Percentiles rank a stretch among this genome's conserved stretches.
phyloP scores from a whole-genome alignment of 768 basidiomycete genomes.

The Floccularia luteovirens region DNA sequence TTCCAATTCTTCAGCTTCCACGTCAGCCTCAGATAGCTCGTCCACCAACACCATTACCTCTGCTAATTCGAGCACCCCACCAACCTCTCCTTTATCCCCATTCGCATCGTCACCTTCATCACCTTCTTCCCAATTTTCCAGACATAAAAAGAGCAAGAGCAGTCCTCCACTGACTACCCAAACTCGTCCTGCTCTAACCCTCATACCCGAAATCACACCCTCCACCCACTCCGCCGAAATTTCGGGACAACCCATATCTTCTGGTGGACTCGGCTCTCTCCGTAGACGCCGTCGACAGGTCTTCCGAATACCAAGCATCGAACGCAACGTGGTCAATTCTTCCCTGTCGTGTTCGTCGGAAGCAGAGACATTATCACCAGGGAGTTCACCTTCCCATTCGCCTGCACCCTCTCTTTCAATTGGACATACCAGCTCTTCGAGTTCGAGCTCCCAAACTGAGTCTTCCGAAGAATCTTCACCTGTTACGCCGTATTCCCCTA shows the following conservation, averaged over 20 bases:
- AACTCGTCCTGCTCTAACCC: too few relatives aligned
- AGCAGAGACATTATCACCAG: slow-evolving; percentile 5
- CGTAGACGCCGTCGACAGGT: slow-evolving; percentile 20
- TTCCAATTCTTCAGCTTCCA: too few relatives aligned
- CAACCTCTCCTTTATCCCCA: not conserved
- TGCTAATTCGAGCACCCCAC: too few relatives aligned
- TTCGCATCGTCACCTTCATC: slow-evolving; percentile 7
- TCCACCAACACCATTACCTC: too few relatives aligned
- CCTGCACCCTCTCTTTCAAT: slow-evolving; percentile 7
- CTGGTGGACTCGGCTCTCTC: slow-evolving; percentile 11
- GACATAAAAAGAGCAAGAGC: too few relatives aligned
- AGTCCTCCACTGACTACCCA: too few relatives aligned
- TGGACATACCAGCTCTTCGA: slow-evolving; percentile 2
- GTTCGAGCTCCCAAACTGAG: slow-evolving; percentile 9
- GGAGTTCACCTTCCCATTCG: slow-evolving; percentile 7
- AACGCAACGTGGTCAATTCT: slow-evolving; percentile 18
- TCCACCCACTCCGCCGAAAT: slow-evolving; percentile 18
- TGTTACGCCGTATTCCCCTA: too few relatives aligned
- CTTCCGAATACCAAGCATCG: slow-evolving; percentile 28
- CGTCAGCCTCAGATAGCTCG: too few relatives aligned
- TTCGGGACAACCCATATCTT: slow-evolving; percentile 5
- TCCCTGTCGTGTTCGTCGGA: not conserved
- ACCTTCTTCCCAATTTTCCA: too few relatives aligned
- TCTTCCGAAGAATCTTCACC: too few relatives aligned
- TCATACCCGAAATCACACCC: slow-evolving; percentile 18